Base-by-base conservation (phyloP, 345 rosid genomes). In the Brassica cretica region DNA sequence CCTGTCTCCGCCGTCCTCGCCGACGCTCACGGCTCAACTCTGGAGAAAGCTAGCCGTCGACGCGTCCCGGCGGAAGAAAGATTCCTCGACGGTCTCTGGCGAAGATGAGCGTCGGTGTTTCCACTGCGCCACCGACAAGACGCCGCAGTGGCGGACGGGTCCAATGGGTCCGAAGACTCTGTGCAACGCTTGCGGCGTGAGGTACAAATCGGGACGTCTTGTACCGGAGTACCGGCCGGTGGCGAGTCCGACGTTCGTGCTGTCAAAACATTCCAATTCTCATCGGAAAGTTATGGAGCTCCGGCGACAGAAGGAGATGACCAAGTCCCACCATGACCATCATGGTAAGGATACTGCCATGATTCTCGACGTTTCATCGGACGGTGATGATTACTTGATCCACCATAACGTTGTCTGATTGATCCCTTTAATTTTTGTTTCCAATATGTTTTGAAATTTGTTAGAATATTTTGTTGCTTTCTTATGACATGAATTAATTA, bases 361-460 rank as follows among this genome's bases (percentile, higher is more conserved):
- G 88, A 82, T 81, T 71, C 88, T 89, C 27, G 93, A 90, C 66
- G 88, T 83, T 64, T 75, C 92, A 74, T 76, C 91, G 70, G 87
- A 86, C 91, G 88, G 90, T 39, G 96, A 88, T 15, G 96, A 89
- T 82, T 89, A 88, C 85, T 83, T 89, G 86, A 91, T 92, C 84
- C 96, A 91, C 76, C 94, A 92, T 24, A 93, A 88, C 63, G 85
- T 85, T 84, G 96, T 89, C 82, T 89, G 75, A 79, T 27, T 66
- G 41, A 69, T 24, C 5, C 58, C 74, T 39, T 39, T 39, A 10
- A 8, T 39, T 32, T 73, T 73, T 73, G 68, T 78, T 30, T 7
- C 37, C 68, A 86, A 87, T 79, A 73, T 10, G 51, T 9, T 6
- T 44, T 10, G n/a, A n/a, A 44, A 44, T 11, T 44, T 44, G 51